These are phyloP conservation scores for Aspergillus sergii DNA, from an alignment of 2,329 filamentous ascomycete species.

Conservation along the genomic window DNA sequence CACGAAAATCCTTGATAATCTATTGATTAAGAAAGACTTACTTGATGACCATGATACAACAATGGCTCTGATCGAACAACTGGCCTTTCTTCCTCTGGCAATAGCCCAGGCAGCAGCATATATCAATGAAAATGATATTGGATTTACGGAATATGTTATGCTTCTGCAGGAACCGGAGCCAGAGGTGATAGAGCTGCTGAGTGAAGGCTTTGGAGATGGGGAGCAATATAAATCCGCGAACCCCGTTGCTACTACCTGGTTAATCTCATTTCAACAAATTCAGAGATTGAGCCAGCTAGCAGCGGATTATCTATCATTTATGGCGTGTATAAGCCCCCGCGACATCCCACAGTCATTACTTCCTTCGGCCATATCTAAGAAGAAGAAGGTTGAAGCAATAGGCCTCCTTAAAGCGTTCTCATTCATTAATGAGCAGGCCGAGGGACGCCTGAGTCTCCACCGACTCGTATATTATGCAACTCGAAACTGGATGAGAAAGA, in stretches of 20 bases:
- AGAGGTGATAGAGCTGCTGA: constrained; percentile 10
- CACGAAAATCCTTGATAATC: not conserved
- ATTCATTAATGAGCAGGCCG: constrained; percentile 14
- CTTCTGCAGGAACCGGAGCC: constrained; percentile 14
- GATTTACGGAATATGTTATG: constrained; percentile 3
- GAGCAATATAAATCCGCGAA: constrained; percentile 11
- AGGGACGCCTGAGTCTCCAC: constrained; percentile 25
- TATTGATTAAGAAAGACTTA: constrained; percentile 5
- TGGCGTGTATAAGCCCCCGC: too few relatives aligned
- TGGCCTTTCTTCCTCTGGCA: constrained; percentile 28
- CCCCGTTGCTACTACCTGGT: constrained; percentile 14
- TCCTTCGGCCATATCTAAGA: constrained; percentile 21
- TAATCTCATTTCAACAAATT: not conserved
- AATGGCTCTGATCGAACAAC: constrained; percentile 16
- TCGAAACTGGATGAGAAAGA: constrained; percentile 11
- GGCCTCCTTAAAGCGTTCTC: constrained; percentile 25
- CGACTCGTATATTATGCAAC: constrained; percentile 29
- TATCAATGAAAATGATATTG: constrained; percentile 12
- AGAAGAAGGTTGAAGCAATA: constrained; percentile 31
- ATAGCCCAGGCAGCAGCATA: constrained; percentile 20
- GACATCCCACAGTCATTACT: constrained; percentile 38
- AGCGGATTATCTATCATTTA: too few relatives aligned
- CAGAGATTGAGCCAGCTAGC: too few relatives aligned
- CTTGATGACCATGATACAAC: constrained; percentile 11
- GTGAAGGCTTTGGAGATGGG: constrained; percentile 15